These are phyloP conservation scores for Agapanthus africanus DNA, from an alignment of 106 monocot genomes.

Conservation along the genomic window DNA sequence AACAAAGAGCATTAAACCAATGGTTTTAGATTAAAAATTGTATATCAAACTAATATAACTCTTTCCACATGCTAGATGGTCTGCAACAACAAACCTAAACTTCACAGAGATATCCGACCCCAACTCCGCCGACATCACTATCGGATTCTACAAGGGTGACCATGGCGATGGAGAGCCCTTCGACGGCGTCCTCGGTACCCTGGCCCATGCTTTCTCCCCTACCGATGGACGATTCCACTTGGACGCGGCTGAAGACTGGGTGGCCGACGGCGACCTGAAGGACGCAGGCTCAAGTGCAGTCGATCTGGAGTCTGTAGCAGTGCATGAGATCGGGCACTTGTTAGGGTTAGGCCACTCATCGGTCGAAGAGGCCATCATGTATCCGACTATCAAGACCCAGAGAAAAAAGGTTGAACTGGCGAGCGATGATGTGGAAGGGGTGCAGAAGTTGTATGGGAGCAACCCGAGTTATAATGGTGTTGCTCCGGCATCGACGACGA, in stretches of 20 bases:
- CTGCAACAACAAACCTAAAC: slow-evolving; percentile 34
- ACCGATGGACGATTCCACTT: slow-evolving; percentile 77
- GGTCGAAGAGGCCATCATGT: slow-evolving; percentile 49
- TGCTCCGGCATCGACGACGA: slow-evolving; percentile 8
- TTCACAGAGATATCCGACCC: slow-evolving; percentile 33
- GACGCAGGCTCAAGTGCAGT: slow-evolving; percentile 26
- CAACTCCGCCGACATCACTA: slow-evolving; percentile 43
- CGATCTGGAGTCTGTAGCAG: slow-evolving; percentile 89
- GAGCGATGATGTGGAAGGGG: slow-evolving; percentile 52
- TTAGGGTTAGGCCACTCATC: slow-evolving; percentile 62
- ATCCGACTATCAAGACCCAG: slow-evolving; percentile 33
- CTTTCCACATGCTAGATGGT: no score
- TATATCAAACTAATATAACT: no score
- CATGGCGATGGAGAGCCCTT: slow-evolving; percentile 88
- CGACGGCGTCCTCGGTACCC: slow-evolving; percentile 69
- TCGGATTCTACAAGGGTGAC: slow-evolving; percentile 64
- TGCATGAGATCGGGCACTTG: slow-evolving; percentile 86
- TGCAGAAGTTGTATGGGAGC: slow-evolving; percentile 72
- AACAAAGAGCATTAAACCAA: no score
- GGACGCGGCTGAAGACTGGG: slow-evolving; percentile 75
- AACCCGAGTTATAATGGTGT: slow-evolving; percentile 40
- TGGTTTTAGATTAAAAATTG: no score
- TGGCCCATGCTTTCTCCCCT: slow-evolving; percentile 90
- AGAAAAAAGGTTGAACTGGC: slow-evolving; percentile 54
- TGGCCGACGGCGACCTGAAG: slow-evolving; percentile 34